Conservation (phyloP, 495 filamentous ascomycete genomes). For the Friedmanniomyces simplex region DNA sequence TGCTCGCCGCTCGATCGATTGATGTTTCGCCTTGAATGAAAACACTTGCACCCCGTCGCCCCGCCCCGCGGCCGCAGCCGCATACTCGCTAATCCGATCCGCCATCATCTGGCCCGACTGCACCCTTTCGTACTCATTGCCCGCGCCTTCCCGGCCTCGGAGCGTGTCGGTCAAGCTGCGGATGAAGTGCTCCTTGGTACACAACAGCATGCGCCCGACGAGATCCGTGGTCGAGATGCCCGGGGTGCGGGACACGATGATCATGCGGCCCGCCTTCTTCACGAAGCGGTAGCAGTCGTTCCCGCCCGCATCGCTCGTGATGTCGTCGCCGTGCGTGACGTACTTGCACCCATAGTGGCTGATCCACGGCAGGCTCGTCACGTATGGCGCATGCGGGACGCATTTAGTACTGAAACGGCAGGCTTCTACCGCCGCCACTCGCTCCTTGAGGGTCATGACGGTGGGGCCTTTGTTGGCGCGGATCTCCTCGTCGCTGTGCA, state of each 20-base stretch:
- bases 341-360: constrained; percentile 86
- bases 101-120: constrained; percentile 50
- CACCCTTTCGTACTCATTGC: constrained; percentile 54
- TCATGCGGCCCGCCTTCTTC: constrained; percentile 81
- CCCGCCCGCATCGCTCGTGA: constrained; percentile 72
- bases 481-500: constrained; percentile 92
- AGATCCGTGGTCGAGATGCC: constrained; percentile 96
- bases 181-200: constrained; percentile 71
- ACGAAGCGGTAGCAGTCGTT: constrained; percentile 97
- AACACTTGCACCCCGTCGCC: constrained; percentile 9
- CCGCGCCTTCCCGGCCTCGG: constrained; percentile 58
- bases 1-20: constrained; percentile 30
- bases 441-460: constrained; percentile 87
- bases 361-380: constrained; percentile 87
- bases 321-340: constrained; percentile 86
- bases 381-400: constrained; percentile 83
- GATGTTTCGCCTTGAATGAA: constrained; percentile 21
- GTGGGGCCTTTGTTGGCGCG: constrained; percentile 94
- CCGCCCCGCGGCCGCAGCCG: constrained; percentile 17
- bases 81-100: constrained; percentile 65
- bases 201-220: constrained; percentile 92
- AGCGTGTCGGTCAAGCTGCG: constrained; percentile 59
- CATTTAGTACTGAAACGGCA: constrained; percentile 86
- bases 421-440: constrained; percentile 81
- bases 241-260: constrained; percentile 90